Evolutionary conservation across 2,329 filamentous ascomycete genomes (phyloP).

Genomic region (Dactylellina parvicollis): DNA sequence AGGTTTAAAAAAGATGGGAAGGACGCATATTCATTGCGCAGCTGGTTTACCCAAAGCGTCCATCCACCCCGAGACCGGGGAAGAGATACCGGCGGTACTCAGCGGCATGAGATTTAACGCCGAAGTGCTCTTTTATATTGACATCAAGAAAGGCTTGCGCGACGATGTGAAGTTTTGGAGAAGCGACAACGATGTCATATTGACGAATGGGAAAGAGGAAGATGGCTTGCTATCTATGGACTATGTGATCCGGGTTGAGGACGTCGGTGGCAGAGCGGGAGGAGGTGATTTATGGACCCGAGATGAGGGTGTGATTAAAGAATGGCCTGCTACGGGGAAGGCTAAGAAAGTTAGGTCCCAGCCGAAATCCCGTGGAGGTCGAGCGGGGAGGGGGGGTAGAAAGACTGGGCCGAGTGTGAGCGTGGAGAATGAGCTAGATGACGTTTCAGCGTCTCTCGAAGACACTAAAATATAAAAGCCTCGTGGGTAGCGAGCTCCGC

Average conservation of each 20-base stretch:
- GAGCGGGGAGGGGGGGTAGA: constrained; percentile 59
- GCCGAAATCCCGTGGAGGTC: constrained; percentile 64
- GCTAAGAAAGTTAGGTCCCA: constrained; percentile 60
- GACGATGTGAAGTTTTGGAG: constrained; percentile 75
- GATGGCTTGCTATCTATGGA: constrained; percentile 72
- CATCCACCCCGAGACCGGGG: constrained; percentile 40
- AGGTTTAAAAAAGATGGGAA: constrained; percentile 80
- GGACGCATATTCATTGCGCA: constrained; percentile 92
- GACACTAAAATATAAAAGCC: constrained; percentile 19
- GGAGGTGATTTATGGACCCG: constrained; percentile 75
- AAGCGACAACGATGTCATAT: constrained; percentile 79
- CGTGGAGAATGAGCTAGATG: constrained; percentile 19
- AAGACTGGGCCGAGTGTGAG: not conserved
- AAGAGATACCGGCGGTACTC: constrained; percentile 66
- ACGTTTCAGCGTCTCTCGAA: constrained; percentile 19
- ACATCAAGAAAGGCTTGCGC: constrained; percentile 73
- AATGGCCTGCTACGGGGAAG: constrained; percentile 71
- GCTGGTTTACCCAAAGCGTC: constrained; percentile 67
- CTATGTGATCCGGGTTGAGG: constrained; percentile 78
- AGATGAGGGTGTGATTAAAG: constrained; percentile 72
- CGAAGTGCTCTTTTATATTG: constrained; percentile 80
- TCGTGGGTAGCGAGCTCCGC: no score
- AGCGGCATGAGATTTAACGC: constrained; percentile 83
- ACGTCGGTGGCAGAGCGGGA: constrained; percentile 63
- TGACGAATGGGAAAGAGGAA: constrained; percentile 69